Evolutionary conservation across 345 rosid species (phyloP), one percentile per base, ranked within the genome.

Genomic region (Geranium brycei): DNA sequence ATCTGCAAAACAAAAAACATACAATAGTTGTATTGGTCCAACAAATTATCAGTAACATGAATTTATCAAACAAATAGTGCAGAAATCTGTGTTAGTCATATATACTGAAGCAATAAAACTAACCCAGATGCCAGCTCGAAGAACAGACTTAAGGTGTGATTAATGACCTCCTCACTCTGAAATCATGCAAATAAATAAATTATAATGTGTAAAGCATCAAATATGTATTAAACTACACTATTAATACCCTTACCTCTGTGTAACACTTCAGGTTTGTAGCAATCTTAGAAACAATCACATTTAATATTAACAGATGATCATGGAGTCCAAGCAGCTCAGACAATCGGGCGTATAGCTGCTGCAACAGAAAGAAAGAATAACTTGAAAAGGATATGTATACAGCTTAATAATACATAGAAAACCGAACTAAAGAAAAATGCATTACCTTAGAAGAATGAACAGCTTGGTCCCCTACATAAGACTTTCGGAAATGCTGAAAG

Each of bases 381-480:
- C 66, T 71, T 79, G 71, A 72, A 23, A 69, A 83, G 47, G 65
- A 71, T 19, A 64, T 38, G 59, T 51, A 59, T 55, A 67, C 30
- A 19, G 30, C 16, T 14, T 64, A 62, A 63, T 23, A 30, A 2
- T 18, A 16, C n/a, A 47, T 23, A 19, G 17, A 57, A 35, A 61
- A 58, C 40, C 60, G 19, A 59, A 23, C 1, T 23, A 35, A 61
- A 38, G 65, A 19, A 64, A 61, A 68, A 69, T 38, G 8, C 53
- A 7, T 75, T 84, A 95, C 99, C 90, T 95, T 95, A 59, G 97
- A 85, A 62, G 99, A 88, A 77, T 95, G 97, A 82, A 91, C 89
- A 4, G 99, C 99, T 79, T 95, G 99, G 76, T 95, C 99, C 68
- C 99, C 99, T 23, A 95, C 91, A 67, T 95, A 95, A 72, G 99